Percentiles rank a stretch among this genome's conserved stretches.
Evolutionary conservation across 768 basidiomycete genomes (phyloP).

Genomic region (Termitomyces sp.): DNA sequence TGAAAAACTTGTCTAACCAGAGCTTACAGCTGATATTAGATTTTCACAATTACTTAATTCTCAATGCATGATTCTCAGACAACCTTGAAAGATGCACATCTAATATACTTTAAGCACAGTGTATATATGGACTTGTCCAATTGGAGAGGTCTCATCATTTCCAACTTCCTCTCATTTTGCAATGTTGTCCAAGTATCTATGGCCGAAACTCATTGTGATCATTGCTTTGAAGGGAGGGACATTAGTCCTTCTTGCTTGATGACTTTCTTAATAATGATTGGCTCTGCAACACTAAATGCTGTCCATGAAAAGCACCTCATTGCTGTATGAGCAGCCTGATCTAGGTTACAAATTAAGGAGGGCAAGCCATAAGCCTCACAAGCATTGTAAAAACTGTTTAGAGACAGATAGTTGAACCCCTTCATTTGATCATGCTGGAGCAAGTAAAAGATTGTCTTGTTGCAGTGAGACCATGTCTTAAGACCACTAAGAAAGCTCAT

Average conservation of each 20-base stretch:
- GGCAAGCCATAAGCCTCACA: slow-evolving; percentile 15
- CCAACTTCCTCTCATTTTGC: too few relatives aligned
- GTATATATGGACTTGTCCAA: too few relatives aligned
- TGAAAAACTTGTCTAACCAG: too few relatives aligned
- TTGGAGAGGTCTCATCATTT: too few relatives aligned
- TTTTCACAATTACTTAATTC: too few relatives aligned
- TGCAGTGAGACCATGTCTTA: not conserved
- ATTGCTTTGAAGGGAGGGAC: not conserved
- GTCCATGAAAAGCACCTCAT: too few relatives aligned
- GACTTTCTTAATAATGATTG: slow-evolving; percentile 11
- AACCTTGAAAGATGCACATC: too few relatives aligned
- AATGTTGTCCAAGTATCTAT: not conserved
- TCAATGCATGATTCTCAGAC: too few relatives aligned
- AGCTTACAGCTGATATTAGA: too few relatives aligned
- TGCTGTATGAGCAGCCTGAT: slow-evolving; percentile 11
- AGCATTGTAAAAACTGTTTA: slow-evolving; percentile 20
- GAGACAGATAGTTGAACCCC: slow-evolving; percentile 18
- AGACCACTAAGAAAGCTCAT: too few relatives aligned
- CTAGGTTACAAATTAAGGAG: slow-evolving; percentile 10
- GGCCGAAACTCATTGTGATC: slow-evolving; percentile 14
- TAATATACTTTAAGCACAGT: too few relatives aligned
- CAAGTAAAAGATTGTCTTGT: slow-evolving; percentile 6
- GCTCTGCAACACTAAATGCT: too few relatives aligned
- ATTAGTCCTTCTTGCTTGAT: slow-evolving; percentile 21
- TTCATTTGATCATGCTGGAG: slow-evolving; percentile 20